Percentiles rank a stretch among this genome's conserved stretches.
Conservation (phyloP, 2,329 filamentous ascomycete genomes). For the Fusarium stilboides region DNA sequence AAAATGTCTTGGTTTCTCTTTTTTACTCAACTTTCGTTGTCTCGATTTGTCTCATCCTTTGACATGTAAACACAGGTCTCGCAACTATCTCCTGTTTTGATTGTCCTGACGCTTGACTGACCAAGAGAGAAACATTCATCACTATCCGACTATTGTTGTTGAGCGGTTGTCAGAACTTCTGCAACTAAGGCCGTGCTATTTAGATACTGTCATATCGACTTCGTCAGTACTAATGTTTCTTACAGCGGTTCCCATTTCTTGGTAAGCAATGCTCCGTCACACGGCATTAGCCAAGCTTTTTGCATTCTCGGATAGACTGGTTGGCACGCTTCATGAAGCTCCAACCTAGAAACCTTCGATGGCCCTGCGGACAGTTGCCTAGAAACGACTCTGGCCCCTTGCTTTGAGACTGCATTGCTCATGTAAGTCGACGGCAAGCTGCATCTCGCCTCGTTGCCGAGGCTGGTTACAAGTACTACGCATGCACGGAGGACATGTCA, state of each 20-base stretch:
- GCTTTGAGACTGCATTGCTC: neutral
- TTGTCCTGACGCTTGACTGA: neutral
- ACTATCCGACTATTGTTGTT: neutral
- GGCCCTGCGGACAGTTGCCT: neutral
- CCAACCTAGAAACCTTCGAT: neutral
- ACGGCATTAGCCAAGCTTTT: slow-evolving; percentile 2
- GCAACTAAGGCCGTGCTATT: neutral
- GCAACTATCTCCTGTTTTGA: slow-evolving; percentile 30
- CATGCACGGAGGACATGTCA: slow-evolving; percentile 12
- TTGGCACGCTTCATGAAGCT: neutral
- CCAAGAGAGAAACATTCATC: neutral
- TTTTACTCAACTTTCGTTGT: slow-evolving; percentile 5
- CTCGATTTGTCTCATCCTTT: slow-evolving; percentile 28
- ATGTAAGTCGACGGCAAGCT: slow-evolving; percentile 28
- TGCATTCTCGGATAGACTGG: neutral
- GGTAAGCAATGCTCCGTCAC: neutral
- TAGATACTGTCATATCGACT: neutral
- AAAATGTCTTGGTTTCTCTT: slow-evolving; percentile 17
- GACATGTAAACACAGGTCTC: slow-evolving; percentile 18
- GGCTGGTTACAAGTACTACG: slow-evolving; percentile 41
- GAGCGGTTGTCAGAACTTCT: neutral
- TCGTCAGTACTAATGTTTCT: neutral
- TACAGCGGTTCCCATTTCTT: neutral
- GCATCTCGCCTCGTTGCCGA: slow-evolving; percentile 41
- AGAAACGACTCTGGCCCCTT: neutral